These are phyloP conservation scores for Trametes cinnabarina DNA, from an alignment of 768 basidiomycete species.

Conservation along the genomic window DNA sequence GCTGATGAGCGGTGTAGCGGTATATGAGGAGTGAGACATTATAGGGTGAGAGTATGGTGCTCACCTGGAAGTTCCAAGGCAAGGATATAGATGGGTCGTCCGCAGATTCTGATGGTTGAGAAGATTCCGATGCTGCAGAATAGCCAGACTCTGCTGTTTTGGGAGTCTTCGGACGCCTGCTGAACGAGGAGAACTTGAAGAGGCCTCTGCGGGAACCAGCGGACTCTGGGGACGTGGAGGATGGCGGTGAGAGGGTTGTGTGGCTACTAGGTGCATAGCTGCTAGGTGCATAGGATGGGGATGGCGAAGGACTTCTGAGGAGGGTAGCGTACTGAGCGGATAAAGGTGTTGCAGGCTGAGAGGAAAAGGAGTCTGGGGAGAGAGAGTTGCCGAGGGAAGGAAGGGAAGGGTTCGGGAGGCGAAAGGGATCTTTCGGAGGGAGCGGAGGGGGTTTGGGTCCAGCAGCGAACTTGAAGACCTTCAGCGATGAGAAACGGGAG, in stretches of 20 bases:
- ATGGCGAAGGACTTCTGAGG: slow-evolving; percentile 29
- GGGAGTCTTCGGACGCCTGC: slow-evolving; percentile 33
- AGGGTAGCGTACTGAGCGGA: slow-evolving; percentile 32
- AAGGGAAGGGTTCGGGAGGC: slow-evolving; percentile 39
- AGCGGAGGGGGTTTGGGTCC: slow-evolving; percentile 47
- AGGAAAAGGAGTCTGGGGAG: slow-evolving; percentile 39
- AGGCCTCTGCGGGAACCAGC: slow-evolving; percentile 31
- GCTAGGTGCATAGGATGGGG: slow-evolving; percentile 25
- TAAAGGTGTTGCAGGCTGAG: slow-evolving; percentile 25
- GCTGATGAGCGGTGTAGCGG: slow-evolving; percentile 37
- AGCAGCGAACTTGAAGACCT: slow-evolving; percentile 40
- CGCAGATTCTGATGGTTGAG: slow-evolving; percentile 22
- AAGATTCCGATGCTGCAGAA: slow-evolving; percentile 12
- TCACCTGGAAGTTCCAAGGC: slow-evolving; percentile 77
- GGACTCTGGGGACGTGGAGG: slow-evolving; percentile 25
- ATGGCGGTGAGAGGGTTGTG: slow-evolving; percentile 18
- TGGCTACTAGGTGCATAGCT: slow-evolving; percentile 22
- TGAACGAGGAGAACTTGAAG: slow-evolving; percentile 37
- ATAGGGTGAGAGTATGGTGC: slow-evolving; percentile 19
- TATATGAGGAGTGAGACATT: background rate
- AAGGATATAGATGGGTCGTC: slow-evolving; percentile 63
- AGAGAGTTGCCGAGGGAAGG: slow-evolving; percentile 47
- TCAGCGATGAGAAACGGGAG: slow-evolving; percentile 42
- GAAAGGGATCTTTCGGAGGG: slow-evolving; percentile 64
- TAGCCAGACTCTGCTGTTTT: slow-evolving; percentile 26